Evolutionary conservation across 2,329 filamentous ascomycete genomes (phyloP), one percentile per base, ranked within the genome.

Genomic region (Knoxdaviesia proteae): DNA sequence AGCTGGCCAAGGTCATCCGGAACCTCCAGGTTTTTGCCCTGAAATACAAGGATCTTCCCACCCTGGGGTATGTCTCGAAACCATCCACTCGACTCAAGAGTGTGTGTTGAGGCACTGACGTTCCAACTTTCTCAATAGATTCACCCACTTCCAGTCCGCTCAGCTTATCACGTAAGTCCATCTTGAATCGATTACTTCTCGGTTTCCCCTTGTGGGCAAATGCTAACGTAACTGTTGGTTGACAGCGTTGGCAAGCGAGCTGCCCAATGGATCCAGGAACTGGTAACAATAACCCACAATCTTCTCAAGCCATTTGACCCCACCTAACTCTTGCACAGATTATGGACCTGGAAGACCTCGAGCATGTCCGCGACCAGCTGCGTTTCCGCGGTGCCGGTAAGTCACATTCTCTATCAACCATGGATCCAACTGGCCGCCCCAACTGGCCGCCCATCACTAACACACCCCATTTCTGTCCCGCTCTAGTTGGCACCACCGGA

Each of bases 1-100:
- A 87, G 60, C 61, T 93, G 6, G 83, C 84, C 42, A 83, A 76
- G 51, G 78, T 86, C 44, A 78, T 93, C 49, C 62, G 72, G 47
- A 86, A 86, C 58, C 67, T 94, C 32, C 66, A 71, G 30, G 57
- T 67, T 33, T 90, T 93, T 56, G 80, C 84, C 5, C 56, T 77
- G 46, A 56, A 86, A 55, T 77, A 77, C 65, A 84, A 84, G 61
- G 67, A 71, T 47, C 44, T 46, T 30, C 45, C 45, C 29, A 43
- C 44, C 32, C 40, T 46, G 31, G 46, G 45, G 49, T 48, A 44
- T 7, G 42, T 47, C 42, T 43, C 32, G 49, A 38, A 5, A 20
- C 32, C 32, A 31, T 32, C 10, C 7, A 29, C 32, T 38, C n/a
- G 34, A 33, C 34, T 10, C 32, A 2, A 8, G 20, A 34, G 10